Evolutionary conservation across 805 yeast species (phyloP), one percentile per base, ranked within the genome.

Genomic region (Suhomyces canberraensis): DNA sequence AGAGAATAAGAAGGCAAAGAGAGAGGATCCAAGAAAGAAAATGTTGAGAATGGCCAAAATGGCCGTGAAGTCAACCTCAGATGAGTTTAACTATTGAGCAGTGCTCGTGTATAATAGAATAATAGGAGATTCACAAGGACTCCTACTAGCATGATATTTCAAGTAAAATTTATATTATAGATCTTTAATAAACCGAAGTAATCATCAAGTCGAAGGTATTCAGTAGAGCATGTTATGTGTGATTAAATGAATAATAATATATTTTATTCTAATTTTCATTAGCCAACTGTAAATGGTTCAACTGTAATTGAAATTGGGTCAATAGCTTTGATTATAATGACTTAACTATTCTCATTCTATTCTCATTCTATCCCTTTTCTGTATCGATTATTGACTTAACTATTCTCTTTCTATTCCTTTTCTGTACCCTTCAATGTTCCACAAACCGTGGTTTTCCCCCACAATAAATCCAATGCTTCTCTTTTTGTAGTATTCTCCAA

Each of bases 361-460:
- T n/a, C n/a, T n/a, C n/a, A n/a, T n/a, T n/a, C n/a, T n/a, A n/a
- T n/a, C n/a, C n/a, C n/a, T n/a, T n/a, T n/a, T n/a, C n/a, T n/a
- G n/a, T n/a, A n/a, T n/a, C n/a, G n/a, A n/a, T n/a, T n/a, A n/a
- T n/a, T n/a, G n/a, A n/a, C n/a, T n/a, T n/a, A n/a, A n/a, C n/a
- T n/a, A n/a, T n/a, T n/a, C n/a, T n/a, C n/a, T n/a, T 21, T 21
- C 14, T 28, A 28, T 16, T 28, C 7, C 19, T 4, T 16, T 8
- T 16, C 54, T 46, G 31, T 46, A 56, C 4, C 53, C 61, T 6
- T 48, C 54, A 8, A 47, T 42, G 16, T 52, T 41, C 93, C 95
- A 89, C 20, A 90, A 68, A 24, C 76, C 81, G 53, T 88, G 95
- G 40, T 78, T 77, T 50, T 86, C 95, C 8, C 91, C 88, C 25